Evolutionary conservation across 257 asterid genomes (phyloP).

Genomic region (Euphrasia confusa): DNA sequence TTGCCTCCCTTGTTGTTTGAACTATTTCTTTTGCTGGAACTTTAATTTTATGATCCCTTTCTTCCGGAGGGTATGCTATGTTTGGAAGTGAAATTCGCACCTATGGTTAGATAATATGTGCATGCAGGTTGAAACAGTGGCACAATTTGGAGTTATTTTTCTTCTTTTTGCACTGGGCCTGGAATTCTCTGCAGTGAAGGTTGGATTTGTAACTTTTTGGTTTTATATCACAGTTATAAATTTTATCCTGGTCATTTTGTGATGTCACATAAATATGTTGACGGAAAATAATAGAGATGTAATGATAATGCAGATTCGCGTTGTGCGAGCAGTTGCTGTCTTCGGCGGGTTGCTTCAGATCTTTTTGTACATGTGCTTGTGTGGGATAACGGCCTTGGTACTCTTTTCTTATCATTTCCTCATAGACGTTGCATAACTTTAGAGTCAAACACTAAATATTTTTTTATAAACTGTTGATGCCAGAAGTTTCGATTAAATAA

Average conservation of each 20-base stretch:
- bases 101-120: slow-evolving; percentile 19
- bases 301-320: slow-evolving; percentile 55
- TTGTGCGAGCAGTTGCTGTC: slow-evolving; percentile 78
- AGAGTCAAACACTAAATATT: not conserved
- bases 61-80: slow-evolving; percentile 7
- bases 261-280: slow-evolving; percentile 13
- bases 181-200: slow-evolving; percentile 86
- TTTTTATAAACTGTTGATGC: slow-evolving; percentile 9
- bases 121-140: slow-evolving; percentile 80
- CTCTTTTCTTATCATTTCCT: slow-evolving; percentile 25
- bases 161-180: slow-evolving; percentile 85
- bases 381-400: slow-evolving; percentile 77
- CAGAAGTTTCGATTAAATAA: slow-evolving; percentile 6
- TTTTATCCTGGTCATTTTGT: slow-evolving; percentile 17
- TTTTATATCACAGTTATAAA: not conserved
- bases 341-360: slow-evolving; percentile 83
- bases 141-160: slow-evolving; percentile 86
- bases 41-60: slow-evolving; percentile 18
- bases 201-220: slow-evolving; percentile 22
- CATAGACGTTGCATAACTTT: slow-evolving; percentile 14
- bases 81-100: slow-evolving; percentile 17
- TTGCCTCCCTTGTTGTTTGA: slow-evolving; percentile 14
- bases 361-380: slow-evolving; percentile 75
- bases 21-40: slow-evolving; percentile 8
- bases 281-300: slow-evolving; percentile 19